A percentile compares a stretch with the other conserved stretches of the same genome.
Conservation (phyloP, 768 basidiomycete species). For the Roridomyces roridus region DNA sequence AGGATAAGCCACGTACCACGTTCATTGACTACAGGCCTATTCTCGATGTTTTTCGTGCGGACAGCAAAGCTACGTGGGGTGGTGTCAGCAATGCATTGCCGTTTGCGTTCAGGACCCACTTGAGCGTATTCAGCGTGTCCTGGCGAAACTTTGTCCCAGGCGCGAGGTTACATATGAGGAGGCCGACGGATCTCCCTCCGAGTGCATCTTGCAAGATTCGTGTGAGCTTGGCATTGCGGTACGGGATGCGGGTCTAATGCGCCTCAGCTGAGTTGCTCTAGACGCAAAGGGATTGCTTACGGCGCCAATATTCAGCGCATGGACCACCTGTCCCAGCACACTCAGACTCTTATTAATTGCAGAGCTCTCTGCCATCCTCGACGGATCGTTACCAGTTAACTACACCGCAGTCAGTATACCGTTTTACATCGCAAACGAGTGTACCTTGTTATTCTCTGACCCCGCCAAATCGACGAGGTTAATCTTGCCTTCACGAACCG, state of each 20-base stretch:
- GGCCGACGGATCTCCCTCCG: conserved; percentile 78
- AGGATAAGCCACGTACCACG: conserved; percentile 53
- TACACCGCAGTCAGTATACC: conserved; percentile 28
- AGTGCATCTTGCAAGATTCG: conserved; percentile 90
- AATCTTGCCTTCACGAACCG: conserved; percentile 61
- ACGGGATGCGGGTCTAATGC: conserved; percentile 87
- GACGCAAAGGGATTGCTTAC: conserved; percentile 42
- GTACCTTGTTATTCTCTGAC: conserved; percentile 89
- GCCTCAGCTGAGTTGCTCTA: conserved; percentile 1
- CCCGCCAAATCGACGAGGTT: conserved; percentile 91
- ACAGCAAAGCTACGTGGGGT: conserved; percentile 67
- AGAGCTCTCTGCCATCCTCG: conserved; percentile 87
- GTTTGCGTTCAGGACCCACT: conserved; percentile 50
- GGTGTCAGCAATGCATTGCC: not conserved
- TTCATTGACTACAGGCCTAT: conserved; percentile 80
- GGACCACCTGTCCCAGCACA: conserved; percentile 87
- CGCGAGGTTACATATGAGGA: conserved; percentile 88
- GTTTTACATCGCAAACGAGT: not conserved
- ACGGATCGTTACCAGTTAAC: conserved; percentile 85
- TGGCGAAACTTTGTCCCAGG: conserved; percentile 83
- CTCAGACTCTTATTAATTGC: conserved; percentile 92
- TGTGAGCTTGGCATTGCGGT: conserved; percentile 89
- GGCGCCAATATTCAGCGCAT: conserved; percentile 78
- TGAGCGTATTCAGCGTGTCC: conserved; percentile 91
- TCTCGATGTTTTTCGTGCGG: conserved; percentile 87